Base-by-base conservation (phyloP, 192 early-diverging fungal species). In the Podila clonocystis region DNA sequence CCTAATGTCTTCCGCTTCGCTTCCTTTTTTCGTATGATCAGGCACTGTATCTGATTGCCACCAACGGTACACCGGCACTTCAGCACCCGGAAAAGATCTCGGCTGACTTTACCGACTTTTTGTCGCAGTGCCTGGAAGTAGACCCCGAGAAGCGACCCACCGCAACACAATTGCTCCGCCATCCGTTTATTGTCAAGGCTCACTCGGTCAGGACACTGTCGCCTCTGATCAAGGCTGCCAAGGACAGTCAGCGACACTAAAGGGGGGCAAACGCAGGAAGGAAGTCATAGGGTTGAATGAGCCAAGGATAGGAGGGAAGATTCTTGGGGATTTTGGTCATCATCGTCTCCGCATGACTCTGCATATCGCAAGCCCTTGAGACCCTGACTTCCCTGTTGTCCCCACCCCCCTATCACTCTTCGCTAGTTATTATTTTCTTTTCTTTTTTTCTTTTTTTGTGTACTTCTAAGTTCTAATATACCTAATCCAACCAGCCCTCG, bases 21-120 rank as follows among this genome's bases (percentile, higher is more conserved):
- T 17, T 41, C 38, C 62, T 65, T 0, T 65, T 9, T 55, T 12
- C 8, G 8, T 0, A 24, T 55, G 52, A 55, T 67, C 66, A 90
- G 75, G 97, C 97, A 11, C 77, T 98, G 64, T 97, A 97, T 71
- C 75, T 98, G 70, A 98, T 98, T 90, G 96, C 96, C 3, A 99
- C 96, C 19, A 98, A 95, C 57, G 97, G 97, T 30, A 97, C 95
- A 11, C 97, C 97, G 11, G 90, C 91, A 49, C 82, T 99, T 29
- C 93, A 98, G 85, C 90, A 94, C 58, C 97, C 98, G 9, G 94
- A 95, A 62, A 89, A 87, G 33, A 78, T 95, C 29, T 91, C 93
- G 48, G 83, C 85, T 0, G 79, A 88, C n/a, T 98, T 97, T 82
- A 86, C 90, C 34, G 92, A 95, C 70, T 99, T 99, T 77, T 88